A percentile compares a stretch with the other conserved stretches of the same genome.
phyloP scores from a whole-genome alignment of 768 basidiomycete genomes.

The Collybia mongolica region DNA sequence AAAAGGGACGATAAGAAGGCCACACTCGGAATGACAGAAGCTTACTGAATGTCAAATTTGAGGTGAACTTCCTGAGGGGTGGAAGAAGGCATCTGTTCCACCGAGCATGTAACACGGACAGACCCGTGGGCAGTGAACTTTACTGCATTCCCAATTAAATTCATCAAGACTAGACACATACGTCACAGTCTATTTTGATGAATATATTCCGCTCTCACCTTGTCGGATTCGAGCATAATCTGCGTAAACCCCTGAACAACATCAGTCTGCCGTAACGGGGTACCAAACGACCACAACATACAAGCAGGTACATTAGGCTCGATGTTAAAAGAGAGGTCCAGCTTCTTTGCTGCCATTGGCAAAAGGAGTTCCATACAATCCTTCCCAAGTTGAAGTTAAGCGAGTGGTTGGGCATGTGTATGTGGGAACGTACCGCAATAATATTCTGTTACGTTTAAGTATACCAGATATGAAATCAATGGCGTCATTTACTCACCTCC shows the following conservation, averaged over 20 bases:
- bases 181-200: not conserved
- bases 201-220: conserved; percentile 33
- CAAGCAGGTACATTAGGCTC: conserved; percentile 64
- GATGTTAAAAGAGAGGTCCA: conserved; percentile 74
- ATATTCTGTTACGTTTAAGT: conserved; percentile 43
- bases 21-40: not conserved
- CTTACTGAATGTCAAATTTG: conserved; percentile 66
- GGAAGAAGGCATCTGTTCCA: conserved; percentile 36
- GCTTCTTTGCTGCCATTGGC: conserved; percentile 73
- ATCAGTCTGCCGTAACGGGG: not conserved
- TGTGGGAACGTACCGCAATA: conserved; percentile 48
- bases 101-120: conserved; percentile 59
- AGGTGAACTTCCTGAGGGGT: conserved; percentile 45
- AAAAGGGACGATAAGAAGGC: conserved; percentile 5
- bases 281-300: conserved; percentile 23
- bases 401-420: too few species aligned
- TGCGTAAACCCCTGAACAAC: conserved; percentile 56
- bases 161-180: conserved; percentile 58
- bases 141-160: conserved; percentile 74
- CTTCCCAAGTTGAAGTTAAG: conserved; percentile 25
- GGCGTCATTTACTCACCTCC: conserved; percentile 40
- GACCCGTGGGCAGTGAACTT: conserved; percentile 69
- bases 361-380: conserved; percentile 78
- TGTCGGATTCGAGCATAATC: conserved; percentile 76
- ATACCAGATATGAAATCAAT: not conserved